Conservation (phyloP, 257 asterid genomes). For the Henckelia pumila region DNA sequence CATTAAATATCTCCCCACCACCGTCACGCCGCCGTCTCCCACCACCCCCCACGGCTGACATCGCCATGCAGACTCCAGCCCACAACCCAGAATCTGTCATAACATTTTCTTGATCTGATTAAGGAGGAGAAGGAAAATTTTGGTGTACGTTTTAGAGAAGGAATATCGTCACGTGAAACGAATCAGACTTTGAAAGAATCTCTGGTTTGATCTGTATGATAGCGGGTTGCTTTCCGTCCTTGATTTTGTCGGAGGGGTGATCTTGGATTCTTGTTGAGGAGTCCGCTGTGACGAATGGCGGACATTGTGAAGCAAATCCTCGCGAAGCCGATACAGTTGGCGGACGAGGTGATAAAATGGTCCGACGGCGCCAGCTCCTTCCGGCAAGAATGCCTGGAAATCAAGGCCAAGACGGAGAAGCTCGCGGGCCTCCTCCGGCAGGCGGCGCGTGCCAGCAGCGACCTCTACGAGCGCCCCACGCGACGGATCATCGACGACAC, state of each 20-base stretch:
- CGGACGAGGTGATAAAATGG: conserved; percentile 54
- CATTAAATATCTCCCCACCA: conserved; percentile 19
- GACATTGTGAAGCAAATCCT: conserved; percentile 68
- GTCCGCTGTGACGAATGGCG: conserved; percentile 68
- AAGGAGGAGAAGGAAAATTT: background rate
- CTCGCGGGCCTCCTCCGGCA: conserved; percentile 60
- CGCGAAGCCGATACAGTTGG: conserved; percentile 57
- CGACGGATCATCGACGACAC: conserved; percentile 78
- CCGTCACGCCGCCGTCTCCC: conserved; percentile 22
- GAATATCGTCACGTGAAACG: too few relatives aligned
- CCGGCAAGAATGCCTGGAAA: conserved; percentile 52
- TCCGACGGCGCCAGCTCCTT: conserved; percentile 50
- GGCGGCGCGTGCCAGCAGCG: conserved; percentile 63
- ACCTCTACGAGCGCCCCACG: conserved; percentile 71
- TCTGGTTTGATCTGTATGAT: background rate
- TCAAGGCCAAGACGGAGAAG: conserved; percentile 49
- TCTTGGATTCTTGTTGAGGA: conserved; percentile 13
- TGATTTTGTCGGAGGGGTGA: background rate
- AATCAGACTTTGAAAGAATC: background rate
- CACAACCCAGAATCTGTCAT: background rate
- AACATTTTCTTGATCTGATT: conserved; percentile 3
- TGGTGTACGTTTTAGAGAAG: too few relatives aligned
- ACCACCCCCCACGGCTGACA: conserved; percentile 15
- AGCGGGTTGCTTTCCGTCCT: background rate
- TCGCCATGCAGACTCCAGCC: conserved; percentile 15